Base-by-base conservation (phyloP, 768 basidiomycete genomes). In the Suillus decipiens region DNA sequence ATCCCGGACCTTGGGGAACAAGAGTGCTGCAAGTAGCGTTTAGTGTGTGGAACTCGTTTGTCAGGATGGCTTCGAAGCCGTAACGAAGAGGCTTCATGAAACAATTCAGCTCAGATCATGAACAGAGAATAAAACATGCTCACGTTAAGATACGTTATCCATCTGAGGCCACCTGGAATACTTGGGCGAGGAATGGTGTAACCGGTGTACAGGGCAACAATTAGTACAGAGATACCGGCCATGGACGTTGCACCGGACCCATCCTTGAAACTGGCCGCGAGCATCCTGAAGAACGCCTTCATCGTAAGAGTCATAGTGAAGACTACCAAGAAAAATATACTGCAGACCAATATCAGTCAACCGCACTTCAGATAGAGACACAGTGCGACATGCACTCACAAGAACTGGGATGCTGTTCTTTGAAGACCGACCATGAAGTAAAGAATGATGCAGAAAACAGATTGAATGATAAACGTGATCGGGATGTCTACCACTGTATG, bases 271-370 rank as follows among this genome's bases (percentile, higher is more conserved):
- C 77, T 78, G 0, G 88, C 85, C 1, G 88, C 86, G 34, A 89
- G 68, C 0, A 78, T 78, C 45, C 92, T 81, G 82, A 92, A 95
- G 81, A 86, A 93, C 0, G 84, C 82, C 70, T 87, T 89, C 86
- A 93, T 89, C 9, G 85, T 78, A 37, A 91, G 59, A 24, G 86
- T 81, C 67, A 86, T 80, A 3, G 78, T 73, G 60, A 85, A 79
- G 7, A 83, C 62, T 67, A 86, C 81, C 36, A 91, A 72, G 70
- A 83, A 79, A 71, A 81, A 86, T 6, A 81, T 83, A 73, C 88
- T 88, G 78, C 73, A 81, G 66, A 12, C 70, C 71, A 1, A 80
- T 73, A 50, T 82, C 76, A 22, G 71, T 73, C 79, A 81, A 79
- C 60, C 24, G 71, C 72, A n/a, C 78, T 43, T 65, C 79, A 78